Evolutionary conservation across 2,329 filamentous ascomycete species (phyloP), one percentile per base, ranked within the genome.

Genomic region (Trichoderma cornu-damae): DNA sequence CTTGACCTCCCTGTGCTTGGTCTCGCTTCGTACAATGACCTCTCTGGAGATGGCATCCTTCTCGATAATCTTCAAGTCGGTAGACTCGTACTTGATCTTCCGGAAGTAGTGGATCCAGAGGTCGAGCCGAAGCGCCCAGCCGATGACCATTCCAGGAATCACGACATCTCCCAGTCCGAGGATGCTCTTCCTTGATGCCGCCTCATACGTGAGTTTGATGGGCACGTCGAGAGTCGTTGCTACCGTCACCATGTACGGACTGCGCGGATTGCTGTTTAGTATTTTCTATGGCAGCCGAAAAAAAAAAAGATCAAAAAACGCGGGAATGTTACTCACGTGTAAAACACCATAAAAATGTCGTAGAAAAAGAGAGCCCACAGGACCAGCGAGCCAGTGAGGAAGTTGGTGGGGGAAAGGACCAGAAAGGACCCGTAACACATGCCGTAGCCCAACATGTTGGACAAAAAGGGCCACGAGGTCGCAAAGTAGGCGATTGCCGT

Each of bases 101-200:
- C 79, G 79, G 34, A 87, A 78, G 68, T 97, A 97, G 74, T 88
- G 85, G 54, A 90, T 78, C 75, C 90, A 94, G 6, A 96, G 78
- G 68, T 99, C 93, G 65, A 96, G 96, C n/a, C 93, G 85, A 22
- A 99, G 77, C 2, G 92, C 90, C 40, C 96, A 80, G 1, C 84
- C 90, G 61, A 97, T 87, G 73, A 96, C 86, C 67, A 97, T 90
- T 7, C 93, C 94, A 0, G 93, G 93, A 3, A 99, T 79, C 1
- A 96, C 89, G 58, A 99, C 89, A 68, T 99, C 93, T n/a, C 93
- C 93, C 0, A 97, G 79, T 0, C 93, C 93, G 6, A 99, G 84
- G 81, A 97, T 96, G 53, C 89, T 83, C 26, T 77, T 74, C 22
- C 86, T 85, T n/a, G 81, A 80, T 1, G 88, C 86, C 2, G 77